Evolutionary conservation across 345 rosid genomes (phyloP).

Genomic region (Limnanthes douglasii): DNA sequence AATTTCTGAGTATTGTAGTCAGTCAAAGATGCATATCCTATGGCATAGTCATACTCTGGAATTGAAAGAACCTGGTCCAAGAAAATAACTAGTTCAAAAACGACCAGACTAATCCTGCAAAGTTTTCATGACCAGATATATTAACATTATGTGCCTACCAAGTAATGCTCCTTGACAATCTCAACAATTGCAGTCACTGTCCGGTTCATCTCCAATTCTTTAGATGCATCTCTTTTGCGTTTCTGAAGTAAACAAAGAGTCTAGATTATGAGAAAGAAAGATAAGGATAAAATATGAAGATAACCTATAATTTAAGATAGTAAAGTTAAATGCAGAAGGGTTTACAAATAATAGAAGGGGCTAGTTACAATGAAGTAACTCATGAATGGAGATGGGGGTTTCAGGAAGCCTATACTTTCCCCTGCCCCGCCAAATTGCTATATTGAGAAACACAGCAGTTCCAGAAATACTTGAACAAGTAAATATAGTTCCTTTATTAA

Average conservation of each 20-base stretch:
- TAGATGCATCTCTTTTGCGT: slow-evolving; percentile 50
- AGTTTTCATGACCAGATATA: slow-evolving; percentile 3
- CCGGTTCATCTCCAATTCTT: slow-evolving; percentile 61
- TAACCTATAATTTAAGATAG: no score
- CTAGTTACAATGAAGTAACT: no score
- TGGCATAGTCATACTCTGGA: slow-evolving; percentile 52
- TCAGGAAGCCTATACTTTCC: no score
- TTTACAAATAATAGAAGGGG: no score
- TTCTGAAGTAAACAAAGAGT: slow-evolving; percentile 26
- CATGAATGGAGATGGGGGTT: no score
- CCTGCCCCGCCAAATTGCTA: no score
- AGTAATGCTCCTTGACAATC: slow-evolving; percentile 89
- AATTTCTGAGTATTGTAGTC: slow-evolving; percentile 85
- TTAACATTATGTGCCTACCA: slow-evolving; percentile 34
- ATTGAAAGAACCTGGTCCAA: slow-evolving; percentile 68
- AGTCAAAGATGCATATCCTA: slow-evolving; percentile 70
- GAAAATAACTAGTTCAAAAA: slow-evolving; percentile 8
- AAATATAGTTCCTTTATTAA: no score
- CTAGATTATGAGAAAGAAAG: slow-evolving; percentile 7
- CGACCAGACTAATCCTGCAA: slow-evolving; percentile 10
- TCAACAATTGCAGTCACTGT: slow-evolving; percentile 68
- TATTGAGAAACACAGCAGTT: no score
- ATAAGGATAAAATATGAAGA: no score
- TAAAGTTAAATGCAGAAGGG: no score
- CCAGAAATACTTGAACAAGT: no score